A percentile compares a stretch with the other conserved stretches of the same genome.
Conservation (phyloP, 352 stramenopile genomes). For the Phytophthora tubulina region DNA sequence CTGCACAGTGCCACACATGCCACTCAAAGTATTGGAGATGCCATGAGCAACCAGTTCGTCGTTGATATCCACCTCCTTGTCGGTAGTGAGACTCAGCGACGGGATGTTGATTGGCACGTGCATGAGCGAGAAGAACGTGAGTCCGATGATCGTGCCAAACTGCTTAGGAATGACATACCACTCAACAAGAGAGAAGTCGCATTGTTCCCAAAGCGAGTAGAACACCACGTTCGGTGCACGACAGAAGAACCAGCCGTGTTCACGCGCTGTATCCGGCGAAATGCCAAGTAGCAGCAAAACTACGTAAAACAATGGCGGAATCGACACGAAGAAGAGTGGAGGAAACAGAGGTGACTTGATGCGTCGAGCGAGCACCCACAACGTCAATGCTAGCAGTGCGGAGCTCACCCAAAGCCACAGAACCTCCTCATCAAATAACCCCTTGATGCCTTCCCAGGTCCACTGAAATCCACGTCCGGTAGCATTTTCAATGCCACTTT, state of each 20-base stretch:
- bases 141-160: constrained; percentile 80
- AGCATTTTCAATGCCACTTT: constrained; percentile 88
- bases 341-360: constrained; percentile 75
- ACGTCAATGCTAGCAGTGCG: constrained; percentile 55
- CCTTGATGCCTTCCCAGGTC: constrained; percentile 56
- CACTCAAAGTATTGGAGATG: constrained; percentile 91
- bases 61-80: constrained; percentile 94
- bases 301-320: constrained; percentile 82
- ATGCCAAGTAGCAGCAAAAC: constrained; percentile 61
- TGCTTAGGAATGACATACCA: constrained; percentile 84
- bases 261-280: constrained; percentile 65
- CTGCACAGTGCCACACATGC: constrained; percentile 87
- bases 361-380: constrained; percentile 66
- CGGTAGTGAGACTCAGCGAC: constrained; percentile 84
- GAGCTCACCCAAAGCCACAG: constrained; percentile 82
- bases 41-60: constrained; percentile 93
- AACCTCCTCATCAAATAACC: constrained; percentile 58
- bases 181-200: constrained; percentile 67
- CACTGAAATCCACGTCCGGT: constrained; percentile 75
- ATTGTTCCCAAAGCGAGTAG: constrained; percentile 82
- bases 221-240: constrained; percentile 75
- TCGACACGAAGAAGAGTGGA: constrained; percentile 85
- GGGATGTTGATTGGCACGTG: constrained; percentile 97
- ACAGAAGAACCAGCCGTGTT: constrained; percentile 82
- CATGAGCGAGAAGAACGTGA: constrained; percentile 95